Evolutionary conservation across 805 yeast genomes (phyloP).

Genomic region (Tetrapisispora fleetii): DNA sequence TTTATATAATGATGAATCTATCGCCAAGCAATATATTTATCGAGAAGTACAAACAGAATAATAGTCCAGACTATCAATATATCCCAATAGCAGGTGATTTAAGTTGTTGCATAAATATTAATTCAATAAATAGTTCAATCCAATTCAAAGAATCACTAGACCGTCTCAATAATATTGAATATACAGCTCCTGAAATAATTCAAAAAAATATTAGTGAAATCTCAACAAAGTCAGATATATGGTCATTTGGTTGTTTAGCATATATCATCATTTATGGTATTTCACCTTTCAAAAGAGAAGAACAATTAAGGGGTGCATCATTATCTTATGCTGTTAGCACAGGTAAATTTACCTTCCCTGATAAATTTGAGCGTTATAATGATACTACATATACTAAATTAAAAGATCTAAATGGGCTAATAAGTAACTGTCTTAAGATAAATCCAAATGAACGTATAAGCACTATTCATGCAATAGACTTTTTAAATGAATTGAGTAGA

Average conservation of each 20-base stretch:
- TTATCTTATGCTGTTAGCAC: conserved; percentile 63
- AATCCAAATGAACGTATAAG: conserved; percentile 56
- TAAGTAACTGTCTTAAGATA: conserved; percentile 50
- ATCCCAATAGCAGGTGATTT: conserved; percentile 71
- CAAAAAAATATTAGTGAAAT: conserved; percentile 61
- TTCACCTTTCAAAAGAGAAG: conserved; percentile 84
- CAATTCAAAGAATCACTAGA: conserved; percentile 62
- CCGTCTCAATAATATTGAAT: conserved; percentile 78
- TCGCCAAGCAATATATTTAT: conserved; percentile 38
- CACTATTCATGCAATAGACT: conserved; percentile 4
- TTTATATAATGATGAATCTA: not conserved
- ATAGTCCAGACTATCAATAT: conserved; percentile 40
- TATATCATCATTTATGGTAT: conserved; percentile 68
- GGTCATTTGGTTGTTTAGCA: conserved; percentile 84
- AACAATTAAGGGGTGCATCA: conserved; percentile 72
- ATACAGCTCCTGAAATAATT: conserved; percentile 82
- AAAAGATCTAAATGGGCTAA: conserved; percentile 43
- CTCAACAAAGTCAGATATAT: conserved; percentile 60
- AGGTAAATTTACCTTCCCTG: conserved; percentile 44
- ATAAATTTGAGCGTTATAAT: conserved; percentile 1
- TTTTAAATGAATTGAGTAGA: conserved; percentile 22
- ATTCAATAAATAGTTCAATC: conserved; percentile 59
- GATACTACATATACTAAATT: conserved; percentile 6
- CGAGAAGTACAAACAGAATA: conserved; percentile 46
- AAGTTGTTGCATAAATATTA: conserved; percentile 59